phyloP scores from a whole-genome alignment of 306 rosid species.

The Vigna unguiculata region DNA sequence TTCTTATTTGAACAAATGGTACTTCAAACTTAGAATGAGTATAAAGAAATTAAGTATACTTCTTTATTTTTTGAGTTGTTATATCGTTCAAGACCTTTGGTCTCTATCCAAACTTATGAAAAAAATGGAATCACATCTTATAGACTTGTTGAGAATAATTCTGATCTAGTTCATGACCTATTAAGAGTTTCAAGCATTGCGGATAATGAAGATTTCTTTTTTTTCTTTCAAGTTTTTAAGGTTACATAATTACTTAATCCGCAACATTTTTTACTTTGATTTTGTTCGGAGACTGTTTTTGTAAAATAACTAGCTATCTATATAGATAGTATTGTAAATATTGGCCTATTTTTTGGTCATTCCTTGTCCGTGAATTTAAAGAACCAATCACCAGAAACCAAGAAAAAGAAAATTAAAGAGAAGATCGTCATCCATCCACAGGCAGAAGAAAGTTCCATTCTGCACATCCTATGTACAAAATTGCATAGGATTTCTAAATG shows the following conservation, averaged over 20 bases:
- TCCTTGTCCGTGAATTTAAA: slow-evolving; percentile 3
- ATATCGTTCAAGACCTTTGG: no score
- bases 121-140: no score
- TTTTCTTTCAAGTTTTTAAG: background rate
- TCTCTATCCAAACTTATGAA: no score
- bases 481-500: background rate
- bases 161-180: no score
- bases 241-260: background rate
- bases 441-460: background rate
- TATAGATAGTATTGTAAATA: background rate
- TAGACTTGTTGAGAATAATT: no score
- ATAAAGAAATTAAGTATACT: no score
- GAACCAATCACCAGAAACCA: background rate
- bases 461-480: background rate
- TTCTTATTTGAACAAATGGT: no score
- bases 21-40: no score
- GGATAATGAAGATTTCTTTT: background rate
- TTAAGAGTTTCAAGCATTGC: no score
- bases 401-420: background rate
- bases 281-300: background rate
- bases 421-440: background rate
- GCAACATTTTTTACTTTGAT: background rate
- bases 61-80: no score
- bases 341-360: background rate
- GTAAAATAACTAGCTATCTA: background rate